Percentiles rank a stretch among this genome's conserved stretches.
Conservation (phyloP, 2,329 filamentous ascomycete species). For the Calonectria henricotiae region DNA sequence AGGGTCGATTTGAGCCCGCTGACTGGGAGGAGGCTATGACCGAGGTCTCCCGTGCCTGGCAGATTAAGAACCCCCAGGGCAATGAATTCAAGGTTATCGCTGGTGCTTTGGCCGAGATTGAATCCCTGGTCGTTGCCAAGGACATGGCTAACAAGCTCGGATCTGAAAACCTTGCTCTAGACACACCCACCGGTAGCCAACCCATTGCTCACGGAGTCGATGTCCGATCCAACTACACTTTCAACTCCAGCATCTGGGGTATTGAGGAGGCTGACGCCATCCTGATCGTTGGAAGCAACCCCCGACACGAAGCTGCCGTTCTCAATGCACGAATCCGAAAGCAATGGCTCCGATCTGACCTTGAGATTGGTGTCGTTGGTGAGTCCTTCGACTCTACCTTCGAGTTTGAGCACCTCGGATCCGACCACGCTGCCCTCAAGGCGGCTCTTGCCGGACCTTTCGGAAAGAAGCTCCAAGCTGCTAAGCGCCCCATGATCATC, state of each 20-base stretch:
- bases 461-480: conserved; percentile 90
- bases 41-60: conserved; percentile 87
- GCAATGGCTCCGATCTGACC: conserved; percentile 95
- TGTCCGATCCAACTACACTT: conserved; percentile 93
- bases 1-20: conserved; percentile 92
- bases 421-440: conserved; percentile 86
- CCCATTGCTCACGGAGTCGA: conserved; percentile 95
- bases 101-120: conserved; percentile 91
- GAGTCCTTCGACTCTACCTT: conserved; percentile 95
- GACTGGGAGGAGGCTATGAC: conserved; percentile 96
- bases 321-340: conserved; percentile 98
- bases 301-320: conserved; percentile 93
- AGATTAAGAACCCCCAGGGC: conserved; percentile 84
- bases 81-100: conserved; percentile 98
- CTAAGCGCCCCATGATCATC: conserved; percentile 96
- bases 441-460: conserved; percentile 88
- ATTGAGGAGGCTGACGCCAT: conserved; percentile 95
- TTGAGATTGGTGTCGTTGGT: conserved; percentile 93
- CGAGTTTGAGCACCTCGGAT: conserved; percentile 92
- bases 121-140: conserved; percentile 96
- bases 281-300: conserved; percentile 94
- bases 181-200: conserved; percentile 86
- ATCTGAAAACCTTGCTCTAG: conserved; percentile 94
- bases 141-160: conserved; percentile 97
- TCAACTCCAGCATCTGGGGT: conserved; percentile 96